Percentiles rank a stretch among this genome's conserved stretches.
Conservation (phyloP, 352 stramenopile genomes). For the Blastocystis hominis region DNA sequence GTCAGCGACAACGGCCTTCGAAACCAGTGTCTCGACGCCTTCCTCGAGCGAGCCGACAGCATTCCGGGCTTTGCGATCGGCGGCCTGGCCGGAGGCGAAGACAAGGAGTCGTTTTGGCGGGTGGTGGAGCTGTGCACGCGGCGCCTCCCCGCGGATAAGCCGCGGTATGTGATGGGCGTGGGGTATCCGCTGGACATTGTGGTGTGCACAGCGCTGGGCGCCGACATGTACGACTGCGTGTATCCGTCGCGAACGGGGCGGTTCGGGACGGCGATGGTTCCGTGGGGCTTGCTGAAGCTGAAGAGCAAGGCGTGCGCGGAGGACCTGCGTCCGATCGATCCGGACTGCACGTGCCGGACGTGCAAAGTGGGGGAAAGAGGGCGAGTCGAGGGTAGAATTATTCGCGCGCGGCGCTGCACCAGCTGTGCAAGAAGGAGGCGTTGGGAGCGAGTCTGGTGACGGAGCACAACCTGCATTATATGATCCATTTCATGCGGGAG, state of each 20-base stretch:
- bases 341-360: conserved; percentile 68
- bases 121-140: conserved; percentile 70
- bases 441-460: conserved; percentile 70
- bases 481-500: conserved; percentile 70
- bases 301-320: conserved; percentile 66
- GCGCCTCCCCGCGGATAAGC: conserved; percentile 79
- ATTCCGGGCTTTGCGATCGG: conserved; percentile 88
- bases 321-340: conserved; percentile 68
- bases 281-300: conserved; percentile 69
- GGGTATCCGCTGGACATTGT: conserved; percentile 91
- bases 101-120: conserved; percentile 82
- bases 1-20: conserved; percentile 75
- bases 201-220: conserved; percentile 84
- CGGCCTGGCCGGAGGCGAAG: conserved; percentile 77
- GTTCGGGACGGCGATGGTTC: conserved; percentile 83
- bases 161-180: conserved; percentile 92
- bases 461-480: conserved; percentile 75
- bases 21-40: conserved; percentile 79
- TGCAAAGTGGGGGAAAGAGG: conserved; percentile 62
- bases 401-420: conserved; percentile 68
- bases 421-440: conserved; percentile 71
- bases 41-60: conserved; percentile 72
- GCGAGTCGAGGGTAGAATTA: conserved; percentile 63
- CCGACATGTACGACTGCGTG: conserved; percentile 94
- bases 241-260: conserved; percentile 86